Percentiles rank a stretch among this genome's conserved stretches.
These are phyloP conservation scores for Pseudocercospora crystallina DNA, from an alignment of 2,329 filamentous ascomycete genomes.

Conservation along the genomic window DNA sequence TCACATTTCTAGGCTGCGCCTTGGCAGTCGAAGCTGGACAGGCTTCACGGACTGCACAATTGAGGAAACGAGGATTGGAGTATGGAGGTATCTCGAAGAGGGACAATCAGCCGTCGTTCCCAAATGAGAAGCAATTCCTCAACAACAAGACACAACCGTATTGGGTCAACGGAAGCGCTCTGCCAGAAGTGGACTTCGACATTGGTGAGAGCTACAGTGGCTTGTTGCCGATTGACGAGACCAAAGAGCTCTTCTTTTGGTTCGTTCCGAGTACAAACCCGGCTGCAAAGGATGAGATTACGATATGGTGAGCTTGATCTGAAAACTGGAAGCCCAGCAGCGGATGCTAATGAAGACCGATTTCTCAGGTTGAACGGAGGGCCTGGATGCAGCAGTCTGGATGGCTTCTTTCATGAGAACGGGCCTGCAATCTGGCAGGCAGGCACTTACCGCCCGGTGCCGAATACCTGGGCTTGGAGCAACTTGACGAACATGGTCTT, in stretches of 20 bases:
- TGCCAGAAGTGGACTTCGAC: constrained; percentile 35
- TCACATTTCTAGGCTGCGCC: neutral
- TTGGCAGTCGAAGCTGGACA: neutral
- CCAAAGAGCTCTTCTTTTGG: constrained; percentile 46
- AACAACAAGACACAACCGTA: constrained; percentile 10
- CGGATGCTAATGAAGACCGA: constrained; percentile 28
- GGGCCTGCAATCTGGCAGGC: constrained; percentile 45
- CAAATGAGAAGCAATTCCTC: constrained; percentile 4
- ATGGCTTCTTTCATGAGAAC: constrained; percentile 21
- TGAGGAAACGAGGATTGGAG: neutral
- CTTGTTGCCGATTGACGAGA: constrained; percentile 27
- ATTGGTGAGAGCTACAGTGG: constrained; percentile 37
- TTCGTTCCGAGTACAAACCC: constrained; percentile 49
- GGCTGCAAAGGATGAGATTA: constrained; percentile 42
- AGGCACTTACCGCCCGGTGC: constrained; percentile 38
- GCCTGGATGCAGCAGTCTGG: constrained; percentile 23
- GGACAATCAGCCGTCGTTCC: constrained; percentile 2
- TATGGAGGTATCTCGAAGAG: neutral
- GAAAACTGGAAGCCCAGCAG: no score
- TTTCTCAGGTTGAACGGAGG: constrained; percentile 23
- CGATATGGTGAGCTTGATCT: constrained; percentile 25
- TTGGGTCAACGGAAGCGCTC: constrained; percentile 25
- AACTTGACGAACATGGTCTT: constrained; percentile 75
- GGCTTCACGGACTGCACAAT: neutral
- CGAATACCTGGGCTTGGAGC: constrained; percentile 49